A percentile compares a stretch with the other conserved stretches of the same genome.
These are phyloP conservation scores for Aspergillus luchuensis DNA, from an alignment of 2,329 filamentous ascomycete genomes.

Conservation along the genomic window DNA sequence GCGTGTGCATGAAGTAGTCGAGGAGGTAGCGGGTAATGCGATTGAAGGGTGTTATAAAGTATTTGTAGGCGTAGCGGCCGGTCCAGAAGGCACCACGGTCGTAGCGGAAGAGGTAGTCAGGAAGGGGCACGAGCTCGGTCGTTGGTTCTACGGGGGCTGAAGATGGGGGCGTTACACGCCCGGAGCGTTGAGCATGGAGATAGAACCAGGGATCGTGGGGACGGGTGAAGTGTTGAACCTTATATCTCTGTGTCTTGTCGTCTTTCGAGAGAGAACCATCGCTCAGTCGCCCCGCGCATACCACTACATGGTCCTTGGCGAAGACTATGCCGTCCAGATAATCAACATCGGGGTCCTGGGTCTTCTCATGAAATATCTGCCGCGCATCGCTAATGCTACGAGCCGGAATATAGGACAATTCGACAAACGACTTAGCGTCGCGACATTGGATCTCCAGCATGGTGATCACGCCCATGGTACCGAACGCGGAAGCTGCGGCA, in stretches of 20 bases:
- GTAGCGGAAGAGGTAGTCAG: constrained; percentile 49
- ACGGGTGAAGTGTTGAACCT: constrained; percentile 55
- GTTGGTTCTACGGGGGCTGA: not conserved
- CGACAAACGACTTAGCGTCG: constrained; percentile 59
- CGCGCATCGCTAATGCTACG: constrained; percentile 54
- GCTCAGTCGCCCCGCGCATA: constrained; percentile 63
- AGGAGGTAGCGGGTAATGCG: constrained; percentile 59
- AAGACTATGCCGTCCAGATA: constrained; percentile 73
- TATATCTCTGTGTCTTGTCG: constrained; percentile 34
- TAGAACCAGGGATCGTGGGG: constrained; percentile 73
- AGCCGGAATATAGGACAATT: constrained; percentile 62
- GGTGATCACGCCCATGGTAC: constrained; percentile 63
- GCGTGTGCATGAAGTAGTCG: constrained; percentile 63
- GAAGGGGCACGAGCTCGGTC: constrained; percentile 33
- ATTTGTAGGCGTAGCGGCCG: constrained; percentile 61
- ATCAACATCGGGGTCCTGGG: constrained; percentile 51
- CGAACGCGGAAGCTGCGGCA: constrained; percentile 61
- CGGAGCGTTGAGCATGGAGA: constrained; percentile 54
- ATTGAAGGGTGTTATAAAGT: constrained; percentile 64
- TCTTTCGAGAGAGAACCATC: constrained; percentile 34
- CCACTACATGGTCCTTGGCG: constrained; percentile 55
- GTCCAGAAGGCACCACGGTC: constrained; percentile 69
- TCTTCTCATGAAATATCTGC: constrained; percentile 51
- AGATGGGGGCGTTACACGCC: not conserved
- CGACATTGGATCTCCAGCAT: constrained; percentile 60